A percentile compares a stretch with the other conserved stretches of the same genome.
Conservation (phyloP, 2,329 filamentous ascomycete genomes). For the Paracamarosporium sp. region DNA sequence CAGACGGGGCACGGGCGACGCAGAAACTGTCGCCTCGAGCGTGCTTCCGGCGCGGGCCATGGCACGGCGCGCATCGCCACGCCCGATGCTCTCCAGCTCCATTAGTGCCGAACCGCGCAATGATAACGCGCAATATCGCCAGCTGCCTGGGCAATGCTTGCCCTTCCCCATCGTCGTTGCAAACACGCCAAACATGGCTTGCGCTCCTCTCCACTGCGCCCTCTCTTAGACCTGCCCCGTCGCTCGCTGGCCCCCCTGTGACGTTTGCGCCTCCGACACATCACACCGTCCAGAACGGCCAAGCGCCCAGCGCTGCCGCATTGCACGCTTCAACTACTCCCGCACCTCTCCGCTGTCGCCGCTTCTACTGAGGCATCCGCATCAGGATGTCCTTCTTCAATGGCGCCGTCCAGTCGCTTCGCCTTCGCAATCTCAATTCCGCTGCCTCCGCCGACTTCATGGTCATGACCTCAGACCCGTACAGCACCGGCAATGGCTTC, state of each 20-base stretch:
- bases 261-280: constrained; percentile 5
- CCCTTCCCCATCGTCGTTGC: neutral
- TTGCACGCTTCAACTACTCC: constrained; percentile 27
- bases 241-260: neutral
- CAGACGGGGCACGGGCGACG: neutral
- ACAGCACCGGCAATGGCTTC: constrained; percentile 37
- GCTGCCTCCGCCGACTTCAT: constrained; percentile 30
- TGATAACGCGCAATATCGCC: neutral
- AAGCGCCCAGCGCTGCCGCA: constrained; percentile 21
- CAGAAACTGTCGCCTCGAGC: neutral
- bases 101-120: neutral
- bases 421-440: constrained; percentile 39
- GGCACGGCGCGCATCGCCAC: too few relatives aligned
- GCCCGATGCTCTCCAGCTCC: too few relatives aligned
- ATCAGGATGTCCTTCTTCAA: constrained; percentile 40
- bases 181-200: constrained; percentile 10
- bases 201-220: neutral
- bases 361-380: constrained; percentile 7
- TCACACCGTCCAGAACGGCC: constrained; percentile 21
- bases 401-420: constrained; percentile 40
- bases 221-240: constrained; percentile 16
- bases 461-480: constrained; percentile 43
- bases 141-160: neutral
- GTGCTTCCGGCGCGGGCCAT: neutral
- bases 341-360: constrained; percentile 4